Base-by-base conservation (phyloP, 2,329 filamentous ascomycete genomes). In the Botryosphaeria dothidea region DNA sequence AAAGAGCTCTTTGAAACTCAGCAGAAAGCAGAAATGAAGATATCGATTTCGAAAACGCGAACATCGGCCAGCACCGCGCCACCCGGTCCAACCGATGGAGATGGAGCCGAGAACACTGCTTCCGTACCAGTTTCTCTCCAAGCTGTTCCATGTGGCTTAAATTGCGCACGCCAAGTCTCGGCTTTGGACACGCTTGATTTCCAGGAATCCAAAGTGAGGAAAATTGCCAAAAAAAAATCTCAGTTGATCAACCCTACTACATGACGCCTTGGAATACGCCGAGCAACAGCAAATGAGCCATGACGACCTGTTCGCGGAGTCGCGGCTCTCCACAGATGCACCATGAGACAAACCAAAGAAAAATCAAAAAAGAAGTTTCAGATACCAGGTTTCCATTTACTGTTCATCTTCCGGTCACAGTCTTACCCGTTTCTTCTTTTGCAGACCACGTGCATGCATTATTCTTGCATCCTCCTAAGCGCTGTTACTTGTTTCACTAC, bases 21-120 rank as follows among this genome's bases (percentile, higher is more conserved):
- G n/a, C 56, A 60, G 56, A 60, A 58, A 60, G 56, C 56, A 58
- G 38, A 60, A 60, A 60, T 60, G 41, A 34, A 60, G 56, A 60
- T 38, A 60, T 60, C 25, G 41, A 60, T 60, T 57, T 23, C 38
- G 56, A 60, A 60, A 36, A 45, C 38, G 56, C 25, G 38, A 25
- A 34, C 11, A 34, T 45, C 38, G 38, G 56, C 25, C 29, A 60
- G 17, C 41, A 25, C 25, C 9, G 27, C 38, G 8, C 38, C 38
- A 6, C 25, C 27, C 41, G 41, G 41, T 31, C 19, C 27, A 45
- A 45, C n/a, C 17, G 23, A 58, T 19, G 15, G 23, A 27, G 23
- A 58, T 19, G 15, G 23, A 23, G 25, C 7, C 56, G 27, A 45
- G 17, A 60, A 17, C 25, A 36, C 17, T 46, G n/a, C 41, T 46